Evolutionary conservation across 2,329 filamentous ascomycete species (phyloP).

Genomic region (Botrytis deweyae): DNA sequence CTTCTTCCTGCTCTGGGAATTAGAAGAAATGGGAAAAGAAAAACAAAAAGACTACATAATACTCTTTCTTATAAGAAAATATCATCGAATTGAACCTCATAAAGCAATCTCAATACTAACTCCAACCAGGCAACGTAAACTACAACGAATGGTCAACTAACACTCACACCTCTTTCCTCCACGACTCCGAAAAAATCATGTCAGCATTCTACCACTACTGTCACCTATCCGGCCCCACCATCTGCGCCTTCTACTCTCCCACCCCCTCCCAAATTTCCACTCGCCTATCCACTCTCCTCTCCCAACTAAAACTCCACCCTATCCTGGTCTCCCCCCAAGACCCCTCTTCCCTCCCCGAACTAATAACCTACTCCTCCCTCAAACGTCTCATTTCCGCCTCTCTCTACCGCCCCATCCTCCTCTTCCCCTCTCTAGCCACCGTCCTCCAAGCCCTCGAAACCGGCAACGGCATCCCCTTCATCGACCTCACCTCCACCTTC

Average conservation of each 20-base stretch:
- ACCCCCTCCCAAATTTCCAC: constrained; percentile 30
- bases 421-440: constrained; percentile 36
- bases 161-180: constrained; percentile 46
- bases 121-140: constrained; percentile 43
- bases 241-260: constrained; percentile 33
- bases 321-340: constrained; percentile 29
- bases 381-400: constrained; percentile 32
- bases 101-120: constrained; percentile 45
- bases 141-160: constrained; percentile 33
- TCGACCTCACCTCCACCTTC: constrained; percentile 22
- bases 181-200: constrained; percentile 37
- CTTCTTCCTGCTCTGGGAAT: neutral
- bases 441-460: constrained; percentile 35
- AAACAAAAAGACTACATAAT: rapidly evolving
- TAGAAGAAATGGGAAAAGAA: neutral
- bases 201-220: constrained; percentile 36
- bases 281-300: constrained; percentile 42
- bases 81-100: neutral
- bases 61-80: neutral
- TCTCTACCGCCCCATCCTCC: constrained; percentile 36
- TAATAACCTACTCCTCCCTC: constrained; percentile 37
- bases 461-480: constrained; percentile 47
- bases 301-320: constrained; percentile 41
- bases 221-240: constrained; percentile 38
- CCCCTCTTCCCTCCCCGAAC: constrained; percentile 26